Base-by-base conservation (phyloP, 2,329 filamentous ascomycete genomes). In the Xylariaceae sp. region DNA sequence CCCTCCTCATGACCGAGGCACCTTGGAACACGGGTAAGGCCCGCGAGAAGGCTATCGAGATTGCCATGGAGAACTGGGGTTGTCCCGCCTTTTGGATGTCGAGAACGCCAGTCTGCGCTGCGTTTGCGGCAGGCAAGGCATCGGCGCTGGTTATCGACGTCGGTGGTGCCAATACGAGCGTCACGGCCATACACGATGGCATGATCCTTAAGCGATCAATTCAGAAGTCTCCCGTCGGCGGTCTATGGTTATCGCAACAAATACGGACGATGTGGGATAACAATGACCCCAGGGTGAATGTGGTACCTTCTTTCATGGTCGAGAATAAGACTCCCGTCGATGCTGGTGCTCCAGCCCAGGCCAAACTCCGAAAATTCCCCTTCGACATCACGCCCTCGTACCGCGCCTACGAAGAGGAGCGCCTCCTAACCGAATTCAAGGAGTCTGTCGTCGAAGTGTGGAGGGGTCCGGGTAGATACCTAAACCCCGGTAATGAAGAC, bases 21-120 rank as follows among this genome's bases (percentile, higher is more conserved):
- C 90, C 91, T 9, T 98, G 94, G 93, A 98, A 96, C 76, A 83
- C 87, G 23, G 76, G 85, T 39, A 97, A 97, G 79, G 86, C 90
- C 58, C 84, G 96, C 58, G 95, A 99, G 78, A 96, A 95, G 83
- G 88, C 89, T 36, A 94, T 97, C 69, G 95, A 99, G 78, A 87
- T 98, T 62, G 92, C 92, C 58, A 97, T 99, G 88, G 95, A 99
- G 81, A 91, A 87, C 71, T 99, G 95, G 92, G 93, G 92, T 24
- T 90, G 89, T 53, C 95, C 95, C 16, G 95, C 95, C 4, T 98
- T 97, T 75, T 99, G 94, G 83, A 81, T 98, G 60, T 91, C 91
- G 62, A 87, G 91, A 70, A 96, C 88, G 50, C 92, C 94, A 23
- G 93, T 97, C 39, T 84, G 97, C 72, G 88, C 94, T 52, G 90